These are phyloP conservation scores for Dimocarpus longan DNA, from an alignment of 345 rosid genomes.

Conservation along the genomic window DNA sequence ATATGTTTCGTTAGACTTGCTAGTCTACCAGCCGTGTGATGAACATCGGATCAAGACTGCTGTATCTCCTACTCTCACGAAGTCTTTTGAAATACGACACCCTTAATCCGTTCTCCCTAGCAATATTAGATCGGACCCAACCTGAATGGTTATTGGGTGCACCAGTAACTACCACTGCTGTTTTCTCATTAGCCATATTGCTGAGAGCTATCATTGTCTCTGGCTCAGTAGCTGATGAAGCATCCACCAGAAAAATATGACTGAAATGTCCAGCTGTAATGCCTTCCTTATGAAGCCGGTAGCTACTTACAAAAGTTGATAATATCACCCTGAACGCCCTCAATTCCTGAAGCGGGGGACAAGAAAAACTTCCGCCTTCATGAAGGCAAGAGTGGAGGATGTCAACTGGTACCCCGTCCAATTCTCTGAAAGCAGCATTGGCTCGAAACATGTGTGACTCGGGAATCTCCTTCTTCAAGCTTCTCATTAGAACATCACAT, in stretches of 20 bases:
- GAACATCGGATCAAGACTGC: slow-evolving; percentile 3
- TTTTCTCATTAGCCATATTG: slow-evolving; percentile 32
- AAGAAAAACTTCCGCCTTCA: slow-evolving; percentile 29
- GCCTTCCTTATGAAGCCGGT: slow-evolving; percentile 32
- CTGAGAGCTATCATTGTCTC: slow-evolving; percentile 41
- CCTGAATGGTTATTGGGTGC: slow-evolving; percentile 15
- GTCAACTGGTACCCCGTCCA: slow-evolving; percentile 30
- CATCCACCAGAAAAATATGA: slow-evolving; percentile 39
- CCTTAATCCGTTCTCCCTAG: slow-evolving; percentile 27
- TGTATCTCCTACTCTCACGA: slow-evolving; percentile 8
- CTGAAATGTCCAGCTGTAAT: slow-evolving; percentile 37
- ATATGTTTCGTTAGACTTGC: background rate
- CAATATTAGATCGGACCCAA: slow-evolving; percentile 39
- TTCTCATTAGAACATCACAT: slow-evolving; percentile 35
- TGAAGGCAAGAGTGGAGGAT: slow-evolving; percentile 34
- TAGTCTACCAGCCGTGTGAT: background rate
- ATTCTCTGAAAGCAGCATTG: slow-evolving; percentile 48
- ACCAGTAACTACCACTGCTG: slow-evolving; percentile 36
- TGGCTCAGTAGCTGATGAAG: slow-evolving; percentile 41
- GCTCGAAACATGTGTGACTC: slow-evolving; percentile 34
- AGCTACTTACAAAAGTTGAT: slow-evolving; percentile 37
- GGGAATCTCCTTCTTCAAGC: slow-evolving; percentile 33
- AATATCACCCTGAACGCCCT: slow-evolving; percentile 27
- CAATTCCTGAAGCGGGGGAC: slow-evolving; percentile 29
- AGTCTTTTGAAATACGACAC: slow-evolving; percentile 42